Conservation (phyloP, 2,329 filamentous ascomycete species). For the Hymenotorrendiella dingleyae region DNA sequence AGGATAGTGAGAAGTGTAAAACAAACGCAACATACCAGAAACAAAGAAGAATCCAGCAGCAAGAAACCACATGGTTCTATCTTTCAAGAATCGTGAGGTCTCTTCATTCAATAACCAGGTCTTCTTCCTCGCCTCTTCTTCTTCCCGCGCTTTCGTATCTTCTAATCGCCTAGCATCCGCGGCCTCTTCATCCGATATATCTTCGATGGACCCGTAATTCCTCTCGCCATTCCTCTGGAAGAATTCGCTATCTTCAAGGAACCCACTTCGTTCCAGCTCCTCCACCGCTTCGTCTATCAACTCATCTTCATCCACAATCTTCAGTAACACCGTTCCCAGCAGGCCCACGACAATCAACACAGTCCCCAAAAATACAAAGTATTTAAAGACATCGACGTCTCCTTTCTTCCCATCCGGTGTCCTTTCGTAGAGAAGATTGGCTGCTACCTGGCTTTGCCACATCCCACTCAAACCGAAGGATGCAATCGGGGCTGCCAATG, state of each 20-base stretch:
- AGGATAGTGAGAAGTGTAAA: not conserved
- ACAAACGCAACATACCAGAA: constrained; percentile 20
- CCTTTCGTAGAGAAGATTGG: constrained; percentile 66
- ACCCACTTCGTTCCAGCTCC: constrained; percentile 81
- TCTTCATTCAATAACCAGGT: constrained; percentile 87
- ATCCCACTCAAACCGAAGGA: constrained; percentile 91
- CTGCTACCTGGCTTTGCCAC: constrained; percentile 89
- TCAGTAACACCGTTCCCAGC: constrained; percentile 67
- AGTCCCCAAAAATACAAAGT: constrained; percentile 78
- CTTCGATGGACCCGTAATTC: constrained; percentile 57
- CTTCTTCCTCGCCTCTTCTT: constrained; percentile 62
- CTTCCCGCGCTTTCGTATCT: constrained; percentile 34
- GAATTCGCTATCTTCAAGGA: constrained; percentile 70
- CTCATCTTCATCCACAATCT: constrained; percentile 76
- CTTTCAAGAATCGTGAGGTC: constrained; percentile 75
- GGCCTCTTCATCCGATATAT: constrained; percentile 34
- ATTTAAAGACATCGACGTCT: constrained; percentile 71
- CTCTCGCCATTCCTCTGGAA: constrained; percentile 52
- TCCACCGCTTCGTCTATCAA: constrained; percentile 88
- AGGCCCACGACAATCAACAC: constrained; percentile 67
- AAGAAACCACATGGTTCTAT: constrained; percentile 94
- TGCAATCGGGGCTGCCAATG: constrained; percentile 84
- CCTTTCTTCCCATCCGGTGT: constrained; percentile 56
- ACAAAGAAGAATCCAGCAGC: constrained; percentile 88
- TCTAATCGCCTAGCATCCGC: constrained; percentile 33